phyloP scores from a whole-genome alignment of 2,329 filamentous ascomycete genomes.

The Fusarium oligoseptatum region DNA sequence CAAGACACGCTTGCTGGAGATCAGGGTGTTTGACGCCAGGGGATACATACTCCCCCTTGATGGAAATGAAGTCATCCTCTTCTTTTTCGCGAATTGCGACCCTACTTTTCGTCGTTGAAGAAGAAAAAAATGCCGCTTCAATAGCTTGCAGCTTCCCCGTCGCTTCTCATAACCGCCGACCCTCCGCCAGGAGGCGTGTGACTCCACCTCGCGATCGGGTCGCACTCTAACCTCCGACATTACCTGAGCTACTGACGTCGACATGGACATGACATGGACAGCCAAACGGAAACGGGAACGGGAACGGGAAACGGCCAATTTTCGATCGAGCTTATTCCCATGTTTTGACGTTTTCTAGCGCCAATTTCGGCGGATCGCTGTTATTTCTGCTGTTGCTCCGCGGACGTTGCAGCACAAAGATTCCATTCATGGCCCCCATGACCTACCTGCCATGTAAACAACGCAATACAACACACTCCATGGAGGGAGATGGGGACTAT shows the following conservation, averaged over 20 bases:
- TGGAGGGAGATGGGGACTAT: conserved; percentile 15
- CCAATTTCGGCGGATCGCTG: conserved; percentile 10
- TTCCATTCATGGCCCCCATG: conserved; percentile 16
- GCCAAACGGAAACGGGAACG: neutral
- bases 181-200: conserved; percentile 36
- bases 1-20: neutral
- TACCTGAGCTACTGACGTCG: neutral
- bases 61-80: conserved; percentile 26
- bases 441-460: conserved; percentile 6
- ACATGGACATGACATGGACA: conserved; percentile 2
- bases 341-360: neutral
- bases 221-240: conserved; percentile 40
- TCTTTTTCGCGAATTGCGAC: conserved; percentile 9
- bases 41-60: neutral
- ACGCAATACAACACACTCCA: conserved; percentile 13
- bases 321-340: neutral
- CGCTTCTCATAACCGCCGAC: conserved; percentile 25
- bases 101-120: neutral
- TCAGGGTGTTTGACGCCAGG: neutral
- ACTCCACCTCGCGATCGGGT: conserved; percentile 26
- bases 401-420: neutral
- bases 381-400: neutral
- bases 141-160: conserved; percentile 13
- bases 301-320: neutral
- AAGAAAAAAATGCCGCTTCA: neutral